Evolutionary conservation across 1,284 basidiomycete species (phyloP), one percentile per base, ranked within the genome.

Genomic region (Rhodotorula sp.): DNA sequence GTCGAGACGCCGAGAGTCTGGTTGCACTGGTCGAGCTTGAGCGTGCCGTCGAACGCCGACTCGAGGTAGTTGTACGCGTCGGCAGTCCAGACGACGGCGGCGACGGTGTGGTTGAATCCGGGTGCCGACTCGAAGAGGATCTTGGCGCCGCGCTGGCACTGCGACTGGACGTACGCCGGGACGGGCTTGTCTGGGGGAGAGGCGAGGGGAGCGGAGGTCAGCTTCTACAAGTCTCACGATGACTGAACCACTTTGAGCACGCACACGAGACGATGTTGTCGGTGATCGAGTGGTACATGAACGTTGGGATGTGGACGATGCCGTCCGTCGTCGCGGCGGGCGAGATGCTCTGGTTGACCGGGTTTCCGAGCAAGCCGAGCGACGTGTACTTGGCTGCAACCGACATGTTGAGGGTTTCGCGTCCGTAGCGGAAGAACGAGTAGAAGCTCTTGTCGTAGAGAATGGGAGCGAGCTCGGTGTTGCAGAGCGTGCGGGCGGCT

Each of bases 101-200:
- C 29, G 24, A 44, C 29, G 36, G 58, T n/a, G 64, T 65, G 64
- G n/a, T 27, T 32, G 22, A 34, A 48, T 44, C 39, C 51, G 22
- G 39, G 22, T 2, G 29, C 27, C 15, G 64, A 34, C 29, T 27
- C 11, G 51, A 65, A 58, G 30, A 39, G 22, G 52, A 65, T 54
- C 48, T 65, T 54, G 49, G 64, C 54, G 19, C 57, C 57, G 15
- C 39, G 64, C 19, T 22, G 20, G 58, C 64, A 59, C 49, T 65
- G 63, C 17, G 15, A 15, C 51, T 53, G 7, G 51, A 53, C 51
- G 51, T 62, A 53, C 4, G 36, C 49, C 49, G 59, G 59, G 20
- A 61, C 59, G 49, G 59, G 59, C 59, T 32, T 24, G 59, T 52
- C 39, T 44, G 39, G 13, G 39, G 39, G 39, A 6, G 39, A 13